Evolutionary conservation across 1,139 yeast genomes (phyloP), one percentile per base, ranked within the genome.

Genomic region (Scheffersomyces illinoinensis): DNA sequence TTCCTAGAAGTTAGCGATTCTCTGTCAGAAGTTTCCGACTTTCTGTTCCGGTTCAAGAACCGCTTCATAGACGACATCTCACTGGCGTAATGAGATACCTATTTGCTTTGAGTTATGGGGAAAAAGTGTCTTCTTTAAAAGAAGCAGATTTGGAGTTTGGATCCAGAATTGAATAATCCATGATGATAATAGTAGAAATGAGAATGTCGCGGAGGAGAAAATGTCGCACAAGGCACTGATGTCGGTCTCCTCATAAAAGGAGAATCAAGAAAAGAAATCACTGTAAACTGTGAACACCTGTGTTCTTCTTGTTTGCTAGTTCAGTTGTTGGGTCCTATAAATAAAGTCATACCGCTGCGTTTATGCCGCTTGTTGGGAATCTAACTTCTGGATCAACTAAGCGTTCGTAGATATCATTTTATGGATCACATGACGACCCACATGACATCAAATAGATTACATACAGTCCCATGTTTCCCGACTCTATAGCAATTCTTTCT

Each of bases 1-100:
- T 59, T 61, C 2, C 47, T 17, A 52, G 43, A 24, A 14, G 53
- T 26, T 20, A 23, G 23, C 53, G 47, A 21, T 23, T 48, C 24
- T 20, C 26, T 48, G 51, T 48, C 24, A 24, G n/a, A 8, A 14
- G 51, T 20, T 24, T 21, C 21, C 51, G 51, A 20, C 18, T 17
- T 48, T 14, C 26, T 23, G 51, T 20, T 48, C n/a, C 51, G 14
- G 26, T 48, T 48, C 39, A 61, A 59, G 43, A 60, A 60, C 49
- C 62, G 57, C 46, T 61, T 61, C 62, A 61, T 61, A 46, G 62
- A 56, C 58, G 43, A 33, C 43, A 33, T 33, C 4, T 33, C 10
- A 12, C 17, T 3, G 10, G 3, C 7, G 17, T 7, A 33, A 33
- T 33, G 2, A 2, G 43, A 24, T 10, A 8, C 12, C 43, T 33